Base-by-base conservation (phyloP, 352 stramenopile species). In the Globisporangium rhizosaccharum region DNA sequence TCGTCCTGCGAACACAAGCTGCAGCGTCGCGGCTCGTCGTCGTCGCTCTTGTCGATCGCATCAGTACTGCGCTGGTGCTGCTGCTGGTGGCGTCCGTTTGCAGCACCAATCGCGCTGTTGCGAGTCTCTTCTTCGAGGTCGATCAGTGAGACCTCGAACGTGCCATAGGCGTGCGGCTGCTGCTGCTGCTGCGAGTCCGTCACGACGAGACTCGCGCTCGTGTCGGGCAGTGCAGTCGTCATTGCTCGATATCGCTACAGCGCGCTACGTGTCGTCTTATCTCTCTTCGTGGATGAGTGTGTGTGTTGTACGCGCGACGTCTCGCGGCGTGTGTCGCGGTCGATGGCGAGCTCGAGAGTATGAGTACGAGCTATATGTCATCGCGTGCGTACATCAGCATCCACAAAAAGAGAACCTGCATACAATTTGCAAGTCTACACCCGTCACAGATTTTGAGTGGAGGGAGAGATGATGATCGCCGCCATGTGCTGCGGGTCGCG, bases 1-100 rank as follows among this genome's bases (percentile, higher is more conserved):
- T 85, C 76, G 55, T 83, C 73, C 48, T 76, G 58, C 9, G 67
- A 56, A 56, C 64, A 39, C 33, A 39, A 75, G 60, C 65, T 56
- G 44, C 57, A 66, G 37, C 59, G 33, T 55, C 28, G 10, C n/a
- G 57, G 33, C 28, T 15, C 25, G 20, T 15, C 46, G 41, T 71
- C 51, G 25, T 18, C 42, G 11, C 71, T 56, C 3, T 51, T 49
- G 37, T 69, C 62, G 45, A 49, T 18, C 11, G 7, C 14, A n/a
- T 52, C 20, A 10, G 7, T 12, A 26, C 14, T 36, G 10, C 33
- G 47, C 9, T 37, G 23, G 23, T 37, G 23, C 10, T 28, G 47
- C 2, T 52, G 47, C 23, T 39, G 9, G 33, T 39, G 33, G 7
- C 23, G 23, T 23, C 33, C 33, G 33, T 39, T 39, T 39, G 33